Conservation (phyloP, 23 red algal genomes). For the Gracilaria gracilis region DNA sequence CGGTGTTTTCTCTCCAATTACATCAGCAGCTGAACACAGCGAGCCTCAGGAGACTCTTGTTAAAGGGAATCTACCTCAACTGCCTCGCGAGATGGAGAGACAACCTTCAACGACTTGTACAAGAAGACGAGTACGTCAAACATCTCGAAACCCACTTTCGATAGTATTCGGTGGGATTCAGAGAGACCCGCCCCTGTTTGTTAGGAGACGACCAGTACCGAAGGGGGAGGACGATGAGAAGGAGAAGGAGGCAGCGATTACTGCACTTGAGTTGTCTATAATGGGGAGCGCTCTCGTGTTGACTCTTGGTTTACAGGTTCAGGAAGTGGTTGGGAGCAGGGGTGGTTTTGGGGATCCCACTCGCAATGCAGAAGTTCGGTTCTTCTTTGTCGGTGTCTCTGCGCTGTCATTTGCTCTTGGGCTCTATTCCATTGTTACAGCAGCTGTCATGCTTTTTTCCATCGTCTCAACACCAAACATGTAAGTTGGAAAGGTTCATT, state of each 20-base stretch:
- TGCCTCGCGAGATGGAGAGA: not conserved
- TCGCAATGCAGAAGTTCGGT: not conserved
- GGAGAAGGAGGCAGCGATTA: slow-evolving; percentile 4
- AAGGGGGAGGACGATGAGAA: not conserved
- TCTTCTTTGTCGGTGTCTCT: slow-evolving; percentile 18
- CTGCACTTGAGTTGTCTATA: slow-evolving; percentile 18
- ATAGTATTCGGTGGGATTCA: slow-evolving; percentile 4
- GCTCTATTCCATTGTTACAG: slow-evolving; percentile 40
- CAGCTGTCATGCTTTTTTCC: slow-evolving; percentile 25
- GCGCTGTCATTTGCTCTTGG: slow-evolving; percentile 24
- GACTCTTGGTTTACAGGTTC: slow-evolving; percentile 28
- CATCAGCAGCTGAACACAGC: not conserved
- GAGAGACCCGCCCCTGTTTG: slow-evolving; percentile 25
- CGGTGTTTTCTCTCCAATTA: not conserved
- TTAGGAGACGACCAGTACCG: not conserved
- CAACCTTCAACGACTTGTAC: not conserved
- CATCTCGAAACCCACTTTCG: slow-evolving; percentile 9
- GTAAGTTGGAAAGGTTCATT: slow-evolving; percentile 30
- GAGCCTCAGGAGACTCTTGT: not conserved
- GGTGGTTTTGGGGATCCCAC: slow-evolving; percentile 10
- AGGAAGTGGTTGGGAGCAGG: slow-evolving; percentile 25
- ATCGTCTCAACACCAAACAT: slow-evolving; percentile 20
- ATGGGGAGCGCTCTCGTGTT: slow-evolving; percentile 46
- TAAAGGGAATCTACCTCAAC: not conserved
- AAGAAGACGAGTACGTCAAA: not conserved